Percentiles rank a stretch among this genome's conserved stretches.
Conservation (phyloP, 768 basidiomycete species). For the Trametes elegans region DNA sequence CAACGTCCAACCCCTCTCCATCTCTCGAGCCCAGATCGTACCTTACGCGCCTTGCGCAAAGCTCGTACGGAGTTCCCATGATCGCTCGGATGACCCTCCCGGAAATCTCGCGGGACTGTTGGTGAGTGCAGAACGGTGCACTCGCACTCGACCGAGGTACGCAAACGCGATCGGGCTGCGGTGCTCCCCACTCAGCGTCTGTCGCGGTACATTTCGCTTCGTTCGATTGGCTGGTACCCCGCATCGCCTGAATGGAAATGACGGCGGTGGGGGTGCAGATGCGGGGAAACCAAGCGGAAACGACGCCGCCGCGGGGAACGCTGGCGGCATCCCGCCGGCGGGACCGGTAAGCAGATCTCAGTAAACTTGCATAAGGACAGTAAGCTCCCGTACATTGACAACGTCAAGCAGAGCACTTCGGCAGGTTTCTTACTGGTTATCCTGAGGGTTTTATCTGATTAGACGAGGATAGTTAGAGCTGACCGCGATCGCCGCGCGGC, state of each 20-base stretch:
- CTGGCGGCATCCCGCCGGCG: background rate
- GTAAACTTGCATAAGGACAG: too few relatives aligned
- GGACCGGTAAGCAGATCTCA: too few relatives aligned
- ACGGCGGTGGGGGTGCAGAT: background rate
- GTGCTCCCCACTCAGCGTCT: background rate
- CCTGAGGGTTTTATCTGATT: background rate
- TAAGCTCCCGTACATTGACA: too few relatives aligned
- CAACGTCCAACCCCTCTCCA: too few relatives aligned
- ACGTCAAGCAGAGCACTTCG: too few relatives aligned
- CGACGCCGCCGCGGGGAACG: background rate
- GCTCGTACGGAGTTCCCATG: background rate
- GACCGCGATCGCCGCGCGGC: background rate
- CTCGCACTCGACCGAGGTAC: too few relatives aligned
- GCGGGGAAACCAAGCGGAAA: constrained; percentile 5
- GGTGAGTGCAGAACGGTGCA: background rate
- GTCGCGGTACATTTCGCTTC: background rate
- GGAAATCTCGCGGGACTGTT: constrained; percentile 2
- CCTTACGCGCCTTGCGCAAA: too few relatives aligned
- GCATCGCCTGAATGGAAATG: background rate
- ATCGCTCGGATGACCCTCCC: background rate
- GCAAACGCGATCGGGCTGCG: too few relatives aligned
- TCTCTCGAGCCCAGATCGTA: too few relatives aligned
- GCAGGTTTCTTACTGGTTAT: too few relatives aligned
- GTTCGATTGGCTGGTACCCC: constrained; percentile 8
- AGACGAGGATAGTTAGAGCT: background rate